Percentiles rank a stretch among this genome's conserved stretches.
phyloP scores from a whole-genome alignment of 805 yeast genomes.

The Ogataea populi-albae region DNA sequence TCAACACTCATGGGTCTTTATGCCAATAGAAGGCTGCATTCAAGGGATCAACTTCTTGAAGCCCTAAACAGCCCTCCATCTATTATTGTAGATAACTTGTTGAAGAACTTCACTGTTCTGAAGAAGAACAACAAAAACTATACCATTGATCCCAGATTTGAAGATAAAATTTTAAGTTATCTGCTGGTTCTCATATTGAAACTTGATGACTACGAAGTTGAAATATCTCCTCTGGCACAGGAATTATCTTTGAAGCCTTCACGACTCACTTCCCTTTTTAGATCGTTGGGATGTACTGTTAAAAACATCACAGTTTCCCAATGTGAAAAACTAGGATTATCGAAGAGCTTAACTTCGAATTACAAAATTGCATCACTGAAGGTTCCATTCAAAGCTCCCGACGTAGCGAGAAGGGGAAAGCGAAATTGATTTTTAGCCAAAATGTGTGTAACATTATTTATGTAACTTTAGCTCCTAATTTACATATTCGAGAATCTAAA shows the following conservation, averaged over 20 bases:
- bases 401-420: conserved; percentile 58
- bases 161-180: conserved; percentile 81
- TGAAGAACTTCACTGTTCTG: conserved; percentile 67
- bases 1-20: conserved; percentile 80
- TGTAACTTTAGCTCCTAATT: conserved; percentile 1
- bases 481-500: no score
- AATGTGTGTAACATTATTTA: conserved; percentile 2
- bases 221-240: conserved; percentile 76
- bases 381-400: conserved; percentile 90
- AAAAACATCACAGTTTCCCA: conserved; percentile 70
- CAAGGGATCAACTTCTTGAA: conserved; percentile 56
- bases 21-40: conserved; percentile 62
- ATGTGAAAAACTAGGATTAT: conserved; percentile 69
- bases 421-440: conserved; percentile 9
- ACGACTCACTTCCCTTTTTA: conserved; percentile 62
- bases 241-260: conserved; percentile 82
- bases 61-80: conserved; percentile 75
- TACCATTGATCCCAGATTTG: conserved; percentile 81
- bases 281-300: conserved; percentile 77
- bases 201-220: conserved; percentile 71
- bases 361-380: conserved; percentile 79
- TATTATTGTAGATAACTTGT: conserved; percentile 62
- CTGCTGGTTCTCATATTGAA: conserved; percentile 70
- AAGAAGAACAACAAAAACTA: conserved; percentile 74
- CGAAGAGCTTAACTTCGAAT: conserved; percentile 47